Percentiles rank a stretch among this genome's conserved stretches.
phyloP scores from a whole-genome alignment of 768 basidiomycete species.

The Rhizopogon vesiculosus region DNA sequence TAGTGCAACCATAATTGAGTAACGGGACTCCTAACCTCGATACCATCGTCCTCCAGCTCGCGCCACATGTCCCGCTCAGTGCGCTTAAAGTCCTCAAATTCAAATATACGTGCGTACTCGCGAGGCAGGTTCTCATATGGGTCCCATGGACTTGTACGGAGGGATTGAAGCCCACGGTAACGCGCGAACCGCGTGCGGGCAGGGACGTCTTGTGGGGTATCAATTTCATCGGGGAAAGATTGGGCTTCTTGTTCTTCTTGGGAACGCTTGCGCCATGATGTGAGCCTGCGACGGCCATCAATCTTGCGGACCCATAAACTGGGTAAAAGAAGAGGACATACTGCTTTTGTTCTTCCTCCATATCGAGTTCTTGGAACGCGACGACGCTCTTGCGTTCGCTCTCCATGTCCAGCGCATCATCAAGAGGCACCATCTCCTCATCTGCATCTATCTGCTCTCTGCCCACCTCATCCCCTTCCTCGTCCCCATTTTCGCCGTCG shows the following conservation, averaged over 20 bases:
- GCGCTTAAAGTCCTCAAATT: slow-evolving; percentile 91
- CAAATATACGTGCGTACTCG: slow-evolving; percentile 94
- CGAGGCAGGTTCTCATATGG: slow-evolving; percentile 92
- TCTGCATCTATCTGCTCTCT: slow-evolving; percentile 40
- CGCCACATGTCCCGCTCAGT: slow-evolving; percentile 71
- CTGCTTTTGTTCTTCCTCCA: slow-evolving; percentile 86
- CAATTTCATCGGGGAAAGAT: slow-evolving; percentile 94
- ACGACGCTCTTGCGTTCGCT: slow-evolving; percentile 47
- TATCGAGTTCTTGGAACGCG: slow-evolving; percentile 72
- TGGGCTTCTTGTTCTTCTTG: slow-evolving; percentile 78
- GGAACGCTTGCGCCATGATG: slow-evolving; percentile 63
- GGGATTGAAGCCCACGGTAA: slow-evolving; percentile 86
- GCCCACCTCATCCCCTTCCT: slow-evolving; percentile 30
- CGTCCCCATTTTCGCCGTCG: slow-evolving; percentile 52
- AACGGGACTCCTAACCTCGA: slow-evolving; percentile 51
- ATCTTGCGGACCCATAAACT: neutral
- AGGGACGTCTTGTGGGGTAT: slow-evolving; percentile 83
- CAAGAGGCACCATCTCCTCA: slow-evolving; percentile 58
- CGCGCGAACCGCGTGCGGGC: slow-evolving; percentile 85
- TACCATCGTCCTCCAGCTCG: slow-evolving; percentile 60
- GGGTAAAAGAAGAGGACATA: slow-evolving; percentile 31
- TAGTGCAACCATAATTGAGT: neutral
- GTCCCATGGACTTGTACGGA: slow-evolving; percentile 97
- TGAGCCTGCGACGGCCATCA: slow-evolving; percentile 41
- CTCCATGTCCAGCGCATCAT: slow-evolving; percentile 54